phyloP scores from a whole-genome alignment of 2,329 filamentous ascomycete species.

The Calonectria henricotiae region DNA sequence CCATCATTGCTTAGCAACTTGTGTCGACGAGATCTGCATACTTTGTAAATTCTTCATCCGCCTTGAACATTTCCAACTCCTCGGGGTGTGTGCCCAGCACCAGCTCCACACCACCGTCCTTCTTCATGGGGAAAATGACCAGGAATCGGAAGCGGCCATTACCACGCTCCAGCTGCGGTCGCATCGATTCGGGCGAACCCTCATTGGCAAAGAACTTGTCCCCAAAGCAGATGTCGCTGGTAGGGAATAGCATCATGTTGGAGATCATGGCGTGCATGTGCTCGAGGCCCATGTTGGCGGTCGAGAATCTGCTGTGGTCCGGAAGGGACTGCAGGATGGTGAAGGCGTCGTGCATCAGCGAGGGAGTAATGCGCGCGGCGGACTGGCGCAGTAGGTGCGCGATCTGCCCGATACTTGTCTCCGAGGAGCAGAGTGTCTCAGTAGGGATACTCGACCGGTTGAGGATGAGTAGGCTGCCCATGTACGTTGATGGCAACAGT shows the following conservation, averaged over 20 bases:
- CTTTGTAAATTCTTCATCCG: conserved; percentile 51
- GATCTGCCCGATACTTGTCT: conserved; percentile 50
- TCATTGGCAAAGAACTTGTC: conserved; percentile 49
- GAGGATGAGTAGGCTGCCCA: conserved; percentile 49
- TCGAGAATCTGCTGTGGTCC: conserved; percentile 49
- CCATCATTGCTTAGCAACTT: conserved; percentile 11
- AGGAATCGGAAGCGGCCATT: conserved; percentile 50
- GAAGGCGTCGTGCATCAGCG: conserved; percentile 53
- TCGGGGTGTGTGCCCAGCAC: conserved; percentile 52
- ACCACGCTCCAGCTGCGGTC: conserved; percentile 52
- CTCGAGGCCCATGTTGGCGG: conserved; percentile 51
- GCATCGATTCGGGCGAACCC: conserved; percentile 51
- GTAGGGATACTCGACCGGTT: conserved; percentile 51
- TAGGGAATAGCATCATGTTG: conserved; percentile 54
- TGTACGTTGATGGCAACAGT: conserved; percentile 52
- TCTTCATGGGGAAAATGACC: conserved; percentile 53
- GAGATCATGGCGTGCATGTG: conserved; percentile 53
- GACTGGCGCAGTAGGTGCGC: conserved; percentile 50
- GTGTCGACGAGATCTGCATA: conserved; percentile 46
- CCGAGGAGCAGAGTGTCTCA: conserved; percentile 50
- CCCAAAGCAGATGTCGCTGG: conserved; percentile 53
- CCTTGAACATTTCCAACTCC: conserved; percentile 51
- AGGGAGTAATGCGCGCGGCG: conserved; percentile 48
- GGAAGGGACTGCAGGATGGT: conserved; percentile 50
- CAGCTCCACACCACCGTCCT: conserved; percentile 53